Conservation (phyloP, 345 rosid species). For the Populus tremula region DNA sequence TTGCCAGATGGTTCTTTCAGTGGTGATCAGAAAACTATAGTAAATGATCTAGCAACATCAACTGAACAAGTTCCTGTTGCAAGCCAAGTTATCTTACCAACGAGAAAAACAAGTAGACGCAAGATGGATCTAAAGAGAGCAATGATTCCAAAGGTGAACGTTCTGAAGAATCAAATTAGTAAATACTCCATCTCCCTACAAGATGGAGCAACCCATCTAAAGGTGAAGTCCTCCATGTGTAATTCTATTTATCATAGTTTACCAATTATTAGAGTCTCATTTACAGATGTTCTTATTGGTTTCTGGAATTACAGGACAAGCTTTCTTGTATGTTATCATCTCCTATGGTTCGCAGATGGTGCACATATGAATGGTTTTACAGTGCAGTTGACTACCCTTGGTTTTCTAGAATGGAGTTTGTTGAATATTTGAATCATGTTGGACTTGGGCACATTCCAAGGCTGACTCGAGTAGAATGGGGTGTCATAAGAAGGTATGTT, state of each 20-base stretch:
- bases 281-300: background rate
- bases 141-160: constrained; percentile 37
- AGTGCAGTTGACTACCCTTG: constrained; percentile 41
- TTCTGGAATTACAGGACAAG: constrained; percentile 16
- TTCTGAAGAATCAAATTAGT: constrained; percentile 38
- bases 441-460: constrained; percentile 33
- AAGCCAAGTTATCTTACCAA: constrained; percentile 34
- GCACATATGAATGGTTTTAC: constrained; percentile 34
- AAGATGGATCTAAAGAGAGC: constrained; percentile 55
- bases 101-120: constrained; percentile 55
- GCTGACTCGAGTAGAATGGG: constrained; percentile 35
- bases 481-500: constrained; percentile 30
- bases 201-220: constrained; percentile 34
- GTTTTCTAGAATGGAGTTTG: constrained; percentile 37
- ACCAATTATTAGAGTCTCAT: background rate
- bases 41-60: constrained; percentile 34
- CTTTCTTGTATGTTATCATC: constrained; percentile 26
- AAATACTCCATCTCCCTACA: constrained; percentile 32
- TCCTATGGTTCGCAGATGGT: constrained; percentile 26
- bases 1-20: constrained; percentile 37
- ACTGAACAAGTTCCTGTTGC: constrained; percentile 43
- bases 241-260: background rate
- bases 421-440: constrained; percentile 35
- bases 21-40: constrained; percentile 42
- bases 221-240: constrained; percentile 27